Conservation (phyloP, 140 eudicot species). For the Oenanthe javanica region DNA sequence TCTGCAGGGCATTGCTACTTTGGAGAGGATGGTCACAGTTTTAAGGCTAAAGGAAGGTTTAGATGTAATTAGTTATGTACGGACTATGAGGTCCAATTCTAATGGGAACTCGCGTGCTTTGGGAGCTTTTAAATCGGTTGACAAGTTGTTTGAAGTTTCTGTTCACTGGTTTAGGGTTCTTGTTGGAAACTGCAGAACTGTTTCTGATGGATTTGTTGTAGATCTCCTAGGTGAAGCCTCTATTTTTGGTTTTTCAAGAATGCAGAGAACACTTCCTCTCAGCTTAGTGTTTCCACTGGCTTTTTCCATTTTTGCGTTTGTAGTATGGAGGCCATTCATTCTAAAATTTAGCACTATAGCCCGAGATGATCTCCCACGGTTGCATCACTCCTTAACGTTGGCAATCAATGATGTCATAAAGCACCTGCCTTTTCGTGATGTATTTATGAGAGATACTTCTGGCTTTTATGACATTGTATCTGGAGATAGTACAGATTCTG, state of each 20-base stretch:
- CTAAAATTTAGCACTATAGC: conserved; percentile 32
- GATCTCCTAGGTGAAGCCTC: conserved; percentile 88
- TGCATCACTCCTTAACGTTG: conserved; percentile 44
- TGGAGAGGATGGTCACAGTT: conserved; percentile 84
- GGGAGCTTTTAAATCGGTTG: conserved; percentile 39
- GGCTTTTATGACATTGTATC: conserved; percentile 61
- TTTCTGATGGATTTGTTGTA: conserved; percentile 74
- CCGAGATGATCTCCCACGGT: conserved; percentile 58
- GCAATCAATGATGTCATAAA: conserved; percentile 68
- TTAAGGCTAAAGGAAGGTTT: conserved; percentile 78
- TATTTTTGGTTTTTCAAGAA: conserved; percentile 63
- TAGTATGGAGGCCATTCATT: conserved; percentile 68
- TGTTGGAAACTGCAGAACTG: conserved; percentile 80
- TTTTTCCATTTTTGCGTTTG: conserved; percentile 67
- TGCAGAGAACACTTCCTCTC: conserved; percentile 80
- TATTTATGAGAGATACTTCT: conserved; percentile 67
- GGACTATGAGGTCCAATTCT: conserved; percentile 54
- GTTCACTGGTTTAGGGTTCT: conserved; percentile 84
- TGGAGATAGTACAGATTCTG: conserved; percentile 62
- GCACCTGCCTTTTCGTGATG: conserved; percentile 88
- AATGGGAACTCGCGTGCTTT: conserved; percentile 69
- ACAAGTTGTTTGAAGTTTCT: conserved; percentile 64
- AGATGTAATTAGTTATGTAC: conserved; percentile 59
- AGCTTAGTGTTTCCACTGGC: conserved; percentile 81
- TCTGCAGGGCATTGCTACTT: conserved; percentile 77